Percentiles rank a stretch among this genome's conserved stretches.
These are phyloP conservation scores for Thalassiosira sp. DNA, from an alignment of 352 stramenopile genomes.

Conservation along the genomic window DNA sequence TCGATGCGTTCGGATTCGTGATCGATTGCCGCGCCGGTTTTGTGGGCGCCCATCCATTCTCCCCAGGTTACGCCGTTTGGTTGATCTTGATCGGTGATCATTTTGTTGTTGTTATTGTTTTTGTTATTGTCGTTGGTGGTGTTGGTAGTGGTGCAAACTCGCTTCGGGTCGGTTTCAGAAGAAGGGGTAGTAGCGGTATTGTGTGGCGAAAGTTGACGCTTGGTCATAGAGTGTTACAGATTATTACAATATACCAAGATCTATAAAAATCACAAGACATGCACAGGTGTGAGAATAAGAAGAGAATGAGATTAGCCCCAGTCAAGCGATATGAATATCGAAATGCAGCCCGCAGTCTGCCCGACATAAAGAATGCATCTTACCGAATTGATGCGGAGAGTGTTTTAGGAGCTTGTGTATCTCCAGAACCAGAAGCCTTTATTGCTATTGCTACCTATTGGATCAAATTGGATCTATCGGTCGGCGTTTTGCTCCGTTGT, in stretches of 20 bases:
- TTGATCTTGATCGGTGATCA: background rate
- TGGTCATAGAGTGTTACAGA: conserved; percentile 6
- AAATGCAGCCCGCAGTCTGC: no score
- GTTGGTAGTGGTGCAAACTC: conserved; percentile 6
- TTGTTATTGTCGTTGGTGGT: background rate
- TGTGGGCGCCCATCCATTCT: conserved; percentile 54
- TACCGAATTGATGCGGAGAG: background rate
- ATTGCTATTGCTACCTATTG: no score
- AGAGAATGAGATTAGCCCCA: no score
- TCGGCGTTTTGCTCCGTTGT: no score
- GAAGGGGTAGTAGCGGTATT: background rate
- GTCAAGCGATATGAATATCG: no score
- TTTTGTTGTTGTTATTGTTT: conserved; percentile 2
- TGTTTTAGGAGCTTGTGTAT: background rate
- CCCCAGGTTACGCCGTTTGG: conserved; percentile 42
- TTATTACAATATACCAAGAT: no score
- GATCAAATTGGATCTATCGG: no score
- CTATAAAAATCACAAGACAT: no score
- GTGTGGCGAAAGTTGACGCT: conserved; percentile 3
- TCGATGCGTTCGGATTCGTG: conserved; percentile 64
- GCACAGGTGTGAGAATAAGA: no score
- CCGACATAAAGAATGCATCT: no score
- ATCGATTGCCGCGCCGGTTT: conserved; percentile 47
- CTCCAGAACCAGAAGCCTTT: no score
- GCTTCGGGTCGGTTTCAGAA: conserved; percentile 24